Evolutionary conservation across 225 moss, liverwort and hornwort species (phyloP), one percentile per base, ranked within the genome.

Genomic region (Takakia lepidozioides): DNA sequence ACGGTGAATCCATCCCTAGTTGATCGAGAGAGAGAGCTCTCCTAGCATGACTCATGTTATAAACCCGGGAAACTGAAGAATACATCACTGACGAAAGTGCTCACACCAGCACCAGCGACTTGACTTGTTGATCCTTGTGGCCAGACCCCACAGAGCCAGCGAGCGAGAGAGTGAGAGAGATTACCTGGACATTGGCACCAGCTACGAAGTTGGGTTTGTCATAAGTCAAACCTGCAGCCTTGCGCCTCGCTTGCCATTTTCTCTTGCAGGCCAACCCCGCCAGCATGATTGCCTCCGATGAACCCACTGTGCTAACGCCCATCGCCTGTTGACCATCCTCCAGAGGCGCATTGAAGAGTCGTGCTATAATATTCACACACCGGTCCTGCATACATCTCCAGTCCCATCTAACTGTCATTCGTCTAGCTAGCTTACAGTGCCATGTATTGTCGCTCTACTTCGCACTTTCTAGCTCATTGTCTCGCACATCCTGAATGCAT

Each of bases 281-380:
- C 48, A 93, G 52, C 92, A 88, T 93, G 32, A 92, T 88, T 17
- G 92, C 92, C 66, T 93, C 92, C 0, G 92, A 93, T 3, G 92
- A 93, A 25, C 92, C 92, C 42, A 93, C 83, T 20, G 88, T 88
- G 49, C 85, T 65, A 8, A 83, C 88, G 47, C 92, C 92, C 25
- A 93, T 54, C 36, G 84, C 88, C 43, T 74, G 66, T 38, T 75
- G 51, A 8, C 38, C 70, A 0, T 76, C 80, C 1, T 44, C 49
- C 43, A 83, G 43, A 3, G 88, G 92, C 5, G 88, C 85, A 49
- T 93, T 56, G 63, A 88, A 93, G 4, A 93, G 60, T 55, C 75
- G 63, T 34, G 92, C 77, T 25, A 93, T 81, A 83, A 93, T 93
- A 51, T 85, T 93, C 27, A 93, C 71, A 25, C 88, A 93, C 43